These are phyloP conservation scores for Penicillium sp. DNA, from an alignment of 2,329 filamentous ascomycete genomes.

Conservation along the genomic window DNA sequence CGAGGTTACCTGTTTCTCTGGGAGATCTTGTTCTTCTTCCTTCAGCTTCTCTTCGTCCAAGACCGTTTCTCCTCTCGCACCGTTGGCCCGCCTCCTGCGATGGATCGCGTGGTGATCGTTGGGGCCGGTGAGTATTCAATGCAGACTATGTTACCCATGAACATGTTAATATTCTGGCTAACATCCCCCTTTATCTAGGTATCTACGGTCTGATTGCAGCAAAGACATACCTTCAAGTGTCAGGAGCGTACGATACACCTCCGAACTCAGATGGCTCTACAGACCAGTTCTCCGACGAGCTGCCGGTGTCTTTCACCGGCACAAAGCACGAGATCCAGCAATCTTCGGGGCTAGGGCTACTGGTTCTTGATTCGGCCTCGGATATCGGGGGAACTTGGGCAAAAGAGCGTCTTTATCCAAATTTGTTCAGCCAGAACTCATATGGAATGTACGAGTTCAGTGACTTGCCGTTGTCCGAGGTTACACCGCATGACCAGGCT, in stretches of 20 bases:
- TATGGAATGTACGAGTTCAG: constrained; percentile 27
- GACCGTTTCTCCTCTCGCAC: background rate
- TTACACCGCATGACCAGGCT: constrained; percentile 10
- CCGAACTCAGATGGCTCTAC: background rate
- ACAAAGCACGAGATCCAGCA: background rate
- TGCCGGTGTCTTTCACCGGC: constrained; percentile 11
- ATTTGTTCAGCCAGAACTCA: constrained; percentile 24
- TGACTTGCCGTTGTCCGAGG: constrained; percentile 17
- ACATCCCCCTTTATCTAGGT: constrained; percentile 5
- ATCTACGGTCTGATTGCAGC: constrained; percentile 26
- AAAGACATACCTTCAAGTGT: constrained; percentile 26
- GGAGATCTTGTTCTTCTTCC: background rate
- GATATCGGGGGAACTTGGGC: constrained; percentile 26
- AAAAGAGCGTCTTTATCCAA: constrained; percentile 23
- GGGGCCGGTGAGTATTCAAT: constrained; percentile 12
- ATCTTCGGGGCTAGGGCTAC: constrained; percentile 8
- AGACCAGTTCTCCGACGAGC: background rate
- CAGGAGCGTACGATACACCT: constrained; percentile 6
- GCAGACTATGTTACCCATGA: too few relatives aligned
- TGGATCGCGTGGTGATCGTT: constrained; percentile 18
- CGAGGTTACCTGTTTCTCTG: background rate
- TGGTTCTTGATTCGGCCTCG: constrained; percentile 22
- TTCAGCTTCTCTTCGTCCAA: background rate
- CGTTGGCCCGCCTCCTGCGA: background rate
- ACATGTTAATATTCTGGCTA: background rate